A percentile compares a stretch with the other conserved stretches of the same genome.
These are phyloP conservation scores for Ophiostoma quercus DNA, from an alignment of 2,329 filamentous ascomycete species.

Conservation along the genomic window DNA sequence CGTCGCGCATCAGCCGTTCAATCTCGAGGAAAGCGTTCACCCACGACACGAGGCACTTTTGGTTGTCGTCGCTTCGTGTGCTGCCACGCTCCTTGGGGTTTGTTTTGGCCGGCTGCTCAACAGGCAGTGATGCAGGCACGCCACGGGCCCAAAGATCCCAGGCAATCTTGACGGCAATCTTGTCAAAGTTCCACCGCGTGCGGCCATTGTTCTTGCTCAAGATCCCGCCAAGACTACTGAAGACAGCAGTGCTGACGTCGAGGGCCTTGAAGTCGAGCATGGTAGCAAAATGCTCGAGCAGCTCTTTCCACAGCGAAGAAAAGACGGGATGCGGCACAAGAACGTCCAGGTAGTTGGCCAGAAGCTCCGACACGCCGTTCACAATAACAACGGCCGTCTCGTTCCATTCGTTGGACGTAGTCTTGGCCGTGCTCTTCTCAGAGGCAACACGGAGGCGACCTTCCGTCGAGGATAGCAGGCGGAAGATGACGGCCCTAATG, in stretches of 20 bases:
- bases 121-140: constrained; percentile 49
- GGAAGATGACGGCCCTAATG: constrained; percentile 74
- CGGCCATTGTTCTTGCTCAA: constrained; percentile 48
- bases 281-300: constrained; percentile 63
- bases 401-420: constrained; percentile 56
- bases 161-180: constrained; percentile 52
- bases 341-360: constrained; percentile 70
- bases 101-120: constrained; percentile 31
- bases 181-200: constrained; percentile 42
- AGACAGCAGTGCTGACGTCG: constrained; percentile 67
- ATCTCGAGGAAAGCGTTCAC: constrained; percentile 69
- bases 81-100: constrained; percentile 33
- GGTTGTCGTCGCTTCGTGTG: constrained; percentile 57
- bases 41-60: constrained; percentile 82
- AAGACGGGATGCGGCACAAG: constrained; percentile 64
- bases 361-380: constrained; percentile 64
- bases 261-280: constrained; percentile 59
- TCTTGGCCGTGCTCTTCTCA: constrained; percentile 38
- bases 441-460: constrained; percentile 44
- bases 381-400: constrained; percentile 71
- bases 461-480: constrained; percentile 67
- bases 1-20: constrained; percentile 65
- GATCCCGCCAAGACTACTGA: constrained; percentile 61
- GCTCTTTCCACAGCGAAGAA: constrained; percentile 66
- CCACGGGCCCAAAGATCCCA: constrained; percentile 67